Conservation (phyloP, 2,329 filamentous ascomycete genomes). For the Hymenoscyphus infarciens region DNA sequence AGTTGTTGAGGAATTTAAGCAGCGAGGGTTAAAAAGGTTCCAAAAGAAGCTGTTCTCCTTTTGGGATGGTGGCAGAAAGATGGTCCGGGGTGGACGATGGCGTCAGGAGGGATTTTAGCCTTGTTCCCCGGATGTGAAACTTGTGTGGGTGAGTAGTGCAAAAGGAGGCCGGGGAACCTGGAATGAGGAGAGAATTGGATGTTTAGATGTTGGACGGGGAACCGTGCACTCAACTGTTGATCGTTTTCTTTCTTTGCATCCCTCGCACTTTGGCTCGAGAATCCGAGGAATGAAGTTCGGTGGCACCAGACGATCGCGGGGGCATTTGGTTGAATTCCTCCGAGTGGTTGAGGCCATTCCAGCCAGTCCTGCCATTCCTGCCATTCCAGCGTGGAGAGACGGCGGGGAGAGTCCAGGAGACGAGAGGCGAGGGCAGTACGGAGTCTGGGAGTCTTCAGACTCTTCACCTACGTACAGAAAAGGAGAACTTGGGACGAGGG, state of each 20-base stretch:
- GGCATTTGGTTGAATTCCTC: slow-evolving; percentile 7
- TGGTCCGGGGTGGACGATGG: slow-evolving; percentile 18
- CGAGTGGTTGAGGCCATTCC: slow-evolving; percentile 3
- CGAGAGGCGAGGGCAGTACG: neutral
- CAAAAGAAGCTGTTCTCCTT: slow-evolving; percentile 13
- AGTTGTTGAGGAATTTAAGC: neutral
- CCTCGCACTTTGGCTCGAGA: neutral
- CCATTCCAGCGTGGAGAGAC: neutral
- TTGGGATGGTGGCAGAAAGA: slow-evolving; percentile 11
- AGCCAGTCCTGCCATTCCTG: neutral
- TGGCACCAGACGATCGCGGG: neutral
- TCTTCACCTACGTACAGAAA: neutral
- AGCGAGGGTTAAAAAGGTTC: neutral
- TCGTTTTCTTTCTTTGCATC: neutral
- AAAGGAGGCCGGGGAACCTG: neutral
- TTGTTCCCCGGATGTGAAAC: slow-evolving; percentile 20
- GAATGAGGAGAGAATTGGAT: neutral
- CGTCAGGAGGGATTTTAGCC: slow-evolving; percentile 19
- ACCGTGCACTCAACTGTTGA: neutral
- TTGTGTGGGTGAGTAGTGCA: slow-evolving; percentile 11
- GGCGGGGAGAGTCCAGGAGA: neutral
- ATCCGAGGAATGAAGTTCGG: slow-evolving; percentile 1
- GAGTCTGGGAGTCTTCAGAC: too few relatives aligned
- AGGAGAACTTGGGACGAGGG: too few relatives aligned
- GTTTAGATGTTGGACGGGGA: neutral